Conservation (phyloP, 208 protist genomes). For the Leishmania turanica region DNA sequence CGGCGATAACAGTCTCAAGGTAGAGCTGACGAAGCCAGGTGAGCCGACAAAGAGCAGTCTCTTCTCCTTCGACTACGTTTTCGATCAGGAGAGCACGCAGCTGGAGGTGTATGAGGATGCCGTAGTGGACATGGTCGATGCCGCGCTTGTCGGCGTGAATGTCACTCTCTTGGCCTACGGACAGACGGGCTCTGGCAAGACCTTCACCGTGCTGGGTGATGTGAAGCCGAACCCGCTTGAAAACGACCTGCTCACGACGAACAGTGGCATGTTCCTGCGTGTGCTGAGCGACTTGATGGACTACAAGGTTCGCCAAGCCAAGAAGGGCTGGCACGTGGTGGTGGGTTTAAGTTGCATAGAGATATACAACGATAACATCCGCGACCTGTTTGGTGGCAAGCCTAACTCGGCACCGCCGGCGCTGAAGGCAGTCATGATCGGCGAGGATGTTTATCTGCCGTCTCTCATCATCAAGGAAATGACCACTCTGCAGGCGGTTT, state of each 20-base stretch:
- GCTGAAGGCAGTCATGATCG: constrained; percentile 83
- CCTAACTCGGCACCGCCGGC: constrained; percentile 49
- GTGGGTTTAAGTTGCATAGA: constrained; percentile 86
- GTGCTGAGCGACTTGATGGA: constrained; percentile 85
- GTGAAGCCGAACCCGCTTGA: constrained; percentile 65
- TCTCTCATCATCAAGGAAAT: constrained; percentile 72
- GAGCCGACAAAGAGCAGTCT: constrained; percentile 53
- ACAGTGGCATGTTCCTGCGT: constrained; percentile 91
- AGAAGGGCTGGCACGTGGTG: constrained; percentile 78
- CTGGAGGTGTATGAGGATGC: constrained; percentile 92
- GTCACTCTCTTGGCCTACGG: constrained; percentile 88
- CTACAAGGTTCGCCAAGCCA: constrained; percentile 51
- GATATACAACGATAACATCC: constrained; percentile 90
- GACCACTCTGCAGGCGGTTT: constrained; percentile 60
- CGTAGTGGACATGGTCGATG: constrained; percentile 80
- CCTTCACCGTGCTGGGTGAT: constrained; percentile 83
- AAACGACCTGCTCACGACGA: constrained; percentile 71
- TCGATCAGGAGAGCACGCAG: constrained; percentile 87
- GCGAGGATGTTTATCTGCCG: constrained; percentile 71
- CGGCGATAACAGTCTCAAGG: constrained; percentile 62
- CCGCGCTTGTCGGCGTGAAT: constrained; percentile 82
- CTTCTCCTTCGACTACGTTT: constrained; percentile 90
- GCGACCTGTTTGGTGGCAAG: constrained; percentile 77
- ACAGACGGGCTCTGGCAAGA: constrained; percentile 93
- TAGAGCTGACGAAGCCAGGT: constrained; percentile 54